Conservation (phyloP, 129 eudicot species). For the Mikania micrantha region DNA sequence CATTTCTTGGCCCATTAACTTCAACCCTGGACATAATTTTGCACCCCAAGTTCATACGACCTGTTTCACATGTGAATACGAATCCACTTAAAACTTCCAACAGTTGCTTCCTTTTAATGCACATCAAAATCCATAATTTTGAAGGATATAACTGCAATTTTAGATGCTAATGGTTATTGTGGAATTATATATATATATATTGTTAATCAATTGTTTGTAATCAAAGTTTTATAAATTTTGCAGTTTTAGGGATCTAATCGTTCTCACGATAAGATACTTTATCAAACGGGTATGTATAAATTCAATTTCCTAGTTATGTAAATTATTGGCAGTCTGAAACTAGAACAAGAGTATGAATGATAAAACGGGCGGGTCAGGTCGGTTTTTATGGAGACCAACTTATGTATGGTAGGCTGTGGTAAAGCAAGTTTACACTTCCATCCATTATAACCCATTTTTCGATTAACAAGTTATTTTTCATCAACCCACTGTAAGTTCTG, state of each 20-base stretch:
- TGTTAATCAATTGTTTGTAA: neutral
- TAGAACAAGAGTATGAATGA: neutral
- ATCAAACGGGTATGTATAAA: slow-evolving; percentile 41
- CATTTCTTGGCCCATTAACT: too few species aligned
- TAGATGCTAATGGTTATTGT: neutral
- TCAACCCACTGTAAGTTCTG: too few species aligned
- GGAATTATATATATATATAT: neutral
- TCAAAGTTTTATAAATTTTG: slow-evolving; percentile 8
- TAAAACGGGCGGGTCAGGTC: neutral
- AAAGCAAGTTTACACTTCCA: neutral
- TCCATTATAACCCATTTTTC: too few species aligned
- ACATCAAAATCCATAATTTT: neutral
- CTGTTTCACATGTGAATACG: too few species aligned
- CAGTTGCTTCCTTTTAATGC: neutral
- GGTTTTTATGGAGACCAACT: too few species aligned
- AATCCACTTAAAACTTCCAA: too few species aligned
- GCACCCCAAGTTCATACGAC: too few species aligned
- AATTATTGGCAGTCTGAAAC: neutral
- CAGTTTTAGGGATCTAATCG: slow-evolving; percentile 70
- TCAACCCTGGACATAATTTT: too few species aligned
- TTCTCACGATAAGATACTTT: slow-evolving; percentile 58
- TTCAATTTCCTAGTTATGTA: neutral
- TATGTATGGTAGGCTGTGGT: neutral
- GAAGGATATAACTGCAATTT: neutral
- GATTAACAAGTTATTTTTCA: too few species aligned